These are phyloP conservation scores for Rhazya stricta DNA, from an alignment of 257 asterid genomes.

Conservation along the genomic window DNA sequence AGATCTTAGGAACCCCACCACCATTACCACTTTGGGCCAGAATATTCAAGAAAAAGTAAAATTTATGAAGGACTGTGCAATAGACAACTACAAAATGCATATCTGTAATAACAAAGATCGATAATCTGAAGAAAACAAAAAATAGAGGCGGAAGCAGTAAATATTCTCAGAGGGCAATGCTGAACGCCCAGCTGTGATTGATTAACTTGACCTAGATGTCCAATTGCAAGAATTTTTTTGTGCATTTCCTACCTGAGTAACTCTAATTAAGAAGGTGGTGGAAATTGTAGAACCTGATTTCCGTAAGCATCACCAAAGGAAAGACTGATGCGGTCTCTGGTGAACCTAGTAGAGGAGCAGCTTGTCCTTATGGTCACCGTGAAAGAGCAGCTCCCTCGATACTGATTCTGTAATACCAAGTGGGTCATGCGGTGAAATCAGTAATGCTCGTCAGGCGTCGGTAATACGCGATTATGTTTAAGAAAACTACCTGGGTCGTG, in stretches of 20 bases:
- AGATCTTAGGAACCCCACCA: not conserved
- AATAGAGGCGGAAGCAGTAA: not conserved
- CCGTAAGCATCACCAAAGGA: conserved; percentile 97
- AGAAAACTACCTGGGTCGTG: conserved; percentile 6
- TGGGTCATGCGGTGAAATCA: not conserved
- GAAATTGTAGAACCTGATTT: conserved; percentile 57
- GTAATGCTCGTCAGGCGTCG: not conserved
- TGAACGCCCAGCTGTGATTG: not conserved
- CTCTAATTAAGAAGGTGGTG: not conserved
- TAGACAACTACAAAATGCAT: not conserved
- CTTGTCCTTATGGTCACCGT: conserved; percentile 75
- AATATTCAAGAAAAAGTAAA: not conserved
- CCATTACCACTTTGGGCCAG: not conserved
- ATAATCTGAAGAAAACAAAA: not conserved
- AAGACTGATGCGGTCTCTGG: conserved; percentile 79
- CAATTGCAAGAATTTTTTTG: not conserved
- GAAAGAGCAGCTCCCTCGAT: conserved; percentile 48
- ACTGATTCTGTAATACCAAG: conserved; percentile 3
- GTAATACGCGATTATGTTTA: not conserved
- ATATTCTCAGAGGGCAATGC: not conserved
- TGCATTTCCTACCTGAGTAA: not conserved
- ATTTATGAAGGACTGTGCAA: not conserved
- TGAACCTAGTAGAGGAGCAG: conserved; percentile 63
- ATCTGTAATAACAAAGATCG: not conserved
- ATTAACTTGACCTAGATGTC: not conserved